Evolutionary conservation across 2,329 filamentous ascomycete genomes (phyloP), one percentile per base, ranked within the genome.

Genomic region (Penicillium sp.): DNA sequence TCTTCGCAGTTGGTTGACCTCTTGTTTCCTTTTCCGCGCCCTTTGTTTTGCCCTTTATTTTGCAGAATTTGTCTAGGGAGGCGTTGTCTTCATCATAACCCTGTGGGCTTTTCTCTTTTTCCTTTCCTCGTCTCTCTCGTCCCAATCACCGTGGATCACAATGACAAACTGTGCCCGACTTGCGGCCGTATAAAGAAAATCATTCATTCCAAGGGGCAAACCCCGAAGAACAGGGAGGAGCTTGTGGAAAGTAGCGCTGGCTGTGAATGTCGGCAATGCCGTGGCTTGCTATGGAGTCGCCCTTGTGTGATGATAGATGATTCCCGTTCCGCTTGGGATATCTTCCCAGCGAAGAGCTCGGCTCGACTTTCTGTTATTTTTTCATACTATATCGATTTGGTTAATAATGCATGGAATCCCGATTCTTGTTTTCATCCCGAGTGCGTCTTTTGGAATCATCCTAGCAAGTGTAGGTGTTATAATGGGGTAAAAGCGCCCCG

Each of bases 11-110:
- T 64, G 57, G 58, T 64, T 55, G 57, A 61, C 49, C 58, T 62
- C 61, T 50, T 50, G 43, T 52, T 51, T 51, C 45, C 47, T 34
- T 46, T 49, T 45, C 47, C 44, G 39, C 9, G 5, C 9, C 9
- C 9, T 22, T 22, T 22, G 5, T 22, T 5, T 22, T 22, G 18
- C 18, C 47, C 42, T 52, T 62, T 56, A 49, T 60, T 62, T 64
- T 64, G 53, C 62, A 63, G 61, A 64, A 59, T 61, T 64, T 60
- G 59, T 60, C 57, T 63, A 65, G 62, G 62, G 62, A 65, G 62
- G 62, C 62, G 62, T 66, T 66, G 58, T 64, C 56, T 63, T 63
- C 57, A 52, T 52, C 50, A 64, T 64, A 56, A 61, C 56, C 56
- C 59, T 55, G 54, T 55, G 59, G 56, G 56, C 52, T 57, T 61